Conservation (phyloP, 2,329 filamentous ascomycete genomes). For the Clonostachys byssicola region DNA sequence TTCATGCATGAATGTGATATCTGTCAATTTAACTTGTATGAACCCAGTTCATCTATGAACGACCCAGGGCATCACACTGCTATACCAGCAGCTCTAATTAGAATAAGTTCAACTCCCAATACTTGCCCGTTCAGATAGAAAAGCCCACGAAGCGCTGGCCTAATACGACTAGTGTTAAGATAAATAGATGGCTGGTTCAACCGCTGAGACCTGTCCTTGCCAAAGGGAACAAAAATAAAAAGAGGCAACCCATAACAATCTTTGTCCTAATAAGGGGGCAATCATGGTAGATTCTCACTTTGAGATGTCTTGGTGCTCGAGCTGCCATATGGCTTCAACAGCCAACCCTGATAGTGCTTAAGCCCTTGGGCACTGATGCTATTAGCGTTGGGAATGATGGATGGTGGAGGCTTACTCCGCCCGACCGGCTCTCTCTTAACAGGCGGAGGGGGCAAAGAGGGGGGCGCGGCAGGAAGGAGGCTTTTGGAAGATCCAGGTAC, state of each 20-base stretch:
- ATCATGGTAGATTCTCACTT: slow-evolving; percentile 24
- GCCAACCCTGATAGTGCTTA: slow-evolving; percentile 30
- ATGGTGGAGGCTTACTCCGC: slow-evolving; percentile 11
- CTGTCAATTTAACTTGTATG: too few species aligned
- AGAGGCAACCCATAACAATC: neutral
- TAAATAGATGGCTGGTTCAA: neutral
- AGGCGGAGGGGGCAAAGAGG: slow-evolving; percentile 28
- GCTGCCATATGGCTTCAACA: slow-evolving; percentile 28
- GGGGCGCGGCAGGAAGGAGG: slow-evolving; percentile 29
- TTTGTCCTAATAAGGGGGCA: too few species aligned
- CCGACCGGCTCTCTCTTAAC: slow-evolving; percentile 26
- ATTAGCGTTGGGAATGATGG: slow-evolving; percentile 12
- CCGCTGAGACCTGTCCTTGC: neutral
- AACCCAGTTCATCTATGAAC: too few species aligned
- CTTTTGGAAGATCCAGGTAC: slow-evolving; percentile 10
- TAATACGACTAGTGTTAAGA: neutral
- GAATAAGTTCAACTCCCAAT: too few species aligned
- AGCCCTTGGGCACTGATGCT: slow-evolving; percentile 10
- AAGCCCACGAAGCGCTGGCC: too few species aligned
- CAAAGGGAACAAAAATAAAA: neutral
- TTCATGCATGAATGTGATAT: too few species aligned
- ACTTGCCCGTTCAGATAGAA: too few species aligned
- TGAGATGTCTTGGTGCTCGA: slow-evolving; percentile 20
- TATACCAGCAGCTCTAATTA: too few species aligned
- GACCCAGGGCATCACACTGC: too few species aligned